Evolutionary conservation across 352 stramenopile genomes (phyloP).

Genomic region (Phytophthora citrophthora): DNA sequence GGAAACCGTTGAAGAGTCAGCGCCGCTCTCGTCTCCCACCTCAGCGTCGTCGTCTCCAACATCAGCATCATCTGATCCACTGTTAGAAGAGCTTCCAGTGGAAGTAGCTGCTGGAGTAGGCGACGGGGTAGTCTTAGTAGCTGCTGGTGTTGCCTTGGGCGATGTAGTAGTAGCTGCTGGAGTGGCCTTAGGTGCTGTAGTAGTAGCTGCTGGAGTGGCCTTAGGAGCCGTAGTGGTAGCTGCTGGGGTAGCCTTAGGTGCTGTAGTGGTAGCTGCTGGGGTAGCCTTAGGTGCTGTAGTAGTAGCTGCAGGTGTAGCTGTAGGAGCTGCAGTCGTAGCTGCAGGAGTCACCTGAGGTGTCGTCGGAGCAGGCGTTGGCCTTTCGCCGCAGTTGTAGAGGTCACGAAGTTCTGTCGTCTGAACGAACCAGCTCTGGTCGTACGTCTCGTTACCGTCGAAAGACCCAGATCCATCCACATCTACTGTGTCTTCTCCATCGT

Average conservation of each 20-base stretch:
- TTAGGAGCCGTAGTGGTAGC: constrained; percentile 12
- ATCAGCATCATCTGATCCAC: constrained; percentile 14
- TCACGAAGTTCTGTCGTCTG: constrained; percentile 38
- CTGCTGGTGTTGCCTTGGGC: constrained; percentile 22
- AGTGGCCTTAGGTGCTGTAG: constrained; percentile 2
- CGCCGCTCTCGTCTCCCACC: constrained; percentile 9
- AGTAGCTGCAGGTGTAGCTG: constrained; percentile 20
- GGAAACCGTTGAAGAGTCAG: constrained; percentile 21
- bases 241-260: constrained; percentile 12
- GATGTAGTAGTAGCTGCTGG: constrained; percentile 13
- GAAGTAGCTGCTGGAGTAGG: constrained; percentile 25
- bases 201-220: constrained; percentile 22
- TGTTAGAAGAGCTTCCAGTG: constrained; percentile 15
- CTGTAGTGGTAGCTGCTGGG: constrained; percentile 11
- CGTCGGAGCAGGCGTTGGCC: constrained; percentile 37
- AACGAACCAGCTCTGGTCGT: constrained; percentile 45
- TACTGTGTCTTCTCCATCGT: constrained; percentile 29
- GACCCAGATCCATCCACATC: constrained; percentile 27
- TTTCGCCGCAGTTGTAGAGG: constrained; percentile 40
- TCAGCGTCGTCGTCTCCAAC: constrained; percentile 14
- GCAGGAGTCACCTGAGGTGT: constrained; percentile 28
- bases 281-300: constrained; percentile 21
- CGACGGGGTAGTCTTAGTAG: constrained; percentile 24
- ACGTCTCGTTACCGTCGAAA: constrained; percentile 38
- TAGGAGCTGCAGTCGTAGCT: constrained; percentile 22